Evolutionary conservation across 768 basidiomycete species (phyloP).

Genomic region (Termitomyces sp.): DNA sequence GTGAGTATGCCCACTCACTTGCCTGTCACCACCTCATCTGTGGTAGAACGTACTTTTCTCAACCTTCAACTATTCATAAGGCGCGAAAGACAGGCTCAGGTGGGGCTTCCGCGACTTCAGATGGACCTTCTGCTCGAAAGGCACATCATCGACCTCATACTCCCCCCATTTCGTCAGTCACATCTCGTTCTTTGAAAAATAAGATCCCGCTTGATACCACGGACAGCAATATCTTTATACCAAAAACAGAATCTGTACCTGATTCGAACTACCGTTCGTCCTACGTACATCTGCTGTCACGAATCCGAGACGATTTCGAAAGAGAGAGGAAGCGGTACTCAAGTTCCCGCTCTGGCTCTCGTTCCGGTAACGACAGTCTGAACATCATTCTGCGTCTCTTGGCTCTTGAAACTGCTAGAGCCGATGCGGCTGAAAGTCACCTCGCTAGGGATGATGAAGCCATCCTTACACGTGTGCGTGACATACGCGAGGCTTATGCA

Average conservation of each 20-base stretch:
- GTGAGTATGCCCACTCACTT: background rate
- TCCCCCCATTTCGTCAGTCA: constrained; percentile 5
- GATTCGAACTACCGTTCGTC: background rate
- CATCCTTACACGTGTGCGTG: constrained; percentile 25
- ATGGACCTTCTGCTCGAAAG: background rate
- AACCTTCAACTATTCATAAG: constrained; percentile 1
- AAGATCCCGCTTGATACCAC: background rate
- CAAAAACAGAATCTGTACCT: background rate
- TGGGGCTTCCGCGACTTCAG: background rate
- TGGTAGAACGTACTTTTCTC: constrained; percentile 8
- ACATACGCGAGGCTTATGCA: constrained; percentile 23
- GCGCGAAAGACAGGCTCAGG: background rate
- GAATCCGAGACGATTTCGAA: background rate
- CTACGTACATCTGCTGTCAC: background rate
- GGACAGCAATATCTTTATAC: background rate
- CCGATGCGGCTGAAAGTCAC: constrained; percentile 30
- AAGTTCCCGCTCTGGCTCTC: constrained; percentile 3
- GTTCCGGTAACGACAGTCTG: constrained; percentile 1
- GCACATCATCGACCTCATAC: constrained; percentile 5
- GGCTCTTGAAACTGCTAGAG: constrained; percentile 29
- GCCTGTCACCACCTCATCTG: background rate
- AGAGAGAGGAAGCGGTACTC: background rate
- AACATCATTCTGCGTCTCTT: constrained; percentile 15
- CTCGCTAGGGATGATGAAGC: constrained; percentile 16
- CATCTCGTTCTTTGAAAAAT: background rate